Base-by-base conservation (phyloP, 345 rosid species). In the Excoecaria cochinchinensis region DNA sequence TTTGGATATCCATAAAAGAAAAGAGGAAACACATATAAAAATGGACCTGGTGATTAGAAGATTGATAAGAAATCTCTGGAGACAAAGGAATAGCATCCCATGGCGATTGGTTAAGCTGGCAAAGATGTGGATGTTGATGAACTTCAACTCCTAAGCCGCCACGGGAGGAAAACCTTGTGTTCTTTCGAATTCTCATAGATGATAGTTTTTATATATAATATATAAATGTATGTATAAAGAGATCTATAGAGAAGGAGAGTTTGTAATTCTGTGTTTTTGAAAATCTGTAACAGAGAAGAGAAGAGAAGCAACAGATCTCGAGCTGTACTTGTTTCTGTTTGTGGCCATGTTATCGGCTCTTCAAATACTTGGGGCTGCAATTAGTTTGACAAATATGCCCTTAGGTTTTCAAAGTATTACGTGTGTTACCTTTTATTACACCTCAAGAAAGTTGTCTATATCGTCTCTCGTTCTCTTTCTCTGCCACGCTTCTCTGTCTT, bases 61-160 rank as follows among this genome's bases (percentile, higher is more conserved):
- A 50, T 12, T 52, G 40, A 10, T 6, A 19, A 44, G 3, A 31
- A 24, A 12, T 62, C 38, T 50, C 52, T 39, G n/a, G 62, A 55
- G 77, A 66, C n/a, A 67, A 42, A 4, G 63, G 25, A 40, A 74
- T 66, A 6, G 14, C 71, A 50, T 74, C 77, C 77, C 77, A 74
- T 14, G 77, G 77, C 2, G 77, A 74, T 71, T 67, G 77, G 55
- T 74, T 74, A 8, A 74, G 64, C 51, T 21, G 64, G 56, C 77
- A 74, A 10, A 15, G 3, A 11, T 67, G n/a, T 5, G 71, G 71
- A 8, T 67, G 38, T 8, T 2, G 52, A 50, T 67, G 70, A n/a
- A 46, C 70, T 3, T n/a, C 58, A 17, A 53, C 19, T 3, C 58
- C 58, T 17, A 53, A 53, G 8, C 21, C 47, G 16, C 21, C 3